Base-by-base conservation (phyloP, 768 basidiomycete genomes). In the Boletus pseudopeckii region DNA sequence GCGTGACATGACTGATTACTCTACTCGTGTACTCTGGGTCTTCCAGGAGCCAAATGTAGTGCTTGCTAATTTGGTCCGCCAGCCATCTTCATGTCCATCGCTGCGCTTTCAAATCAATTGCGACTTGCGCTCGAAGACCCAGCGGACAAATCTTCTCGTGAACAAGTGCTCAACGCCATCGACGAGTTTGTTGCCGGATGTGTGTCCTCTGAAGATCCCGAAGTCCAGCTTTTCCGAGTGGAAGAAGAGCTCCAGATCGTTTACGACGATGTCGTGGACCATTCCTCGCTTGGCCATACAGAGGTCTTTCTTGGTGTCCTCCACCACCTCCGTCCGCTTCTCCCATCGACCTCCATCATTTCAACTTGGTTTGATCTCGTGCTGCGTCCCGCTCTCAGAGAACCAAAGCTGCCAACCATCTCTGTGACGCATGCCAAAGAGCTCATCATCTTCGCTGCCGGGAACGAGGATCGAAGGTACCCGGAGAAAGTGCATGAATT, bases 341-440 rank as follows among this genome's bases (percentile, higher is more conserved):
- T 90, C 7, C 75, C 86, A 3, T 72, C 86, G 8, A 76, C 76
- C 7, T 87, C 86, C 24, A 74, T 91, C 50, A 85, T 90, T 52
- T 84, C 84, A 2, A 77, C 76, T 26, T 92, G 91, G 91, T 92
- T 90, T 67, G 89, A 92, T 66, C 77, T 88, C 33, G 77, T 88
- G 26, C 75, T 92, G 3, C 84, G 90, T 33, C 86, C 88, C 24
- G 86, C 89, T 28, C 75, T 92, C 50, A 84, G 88, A 45, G 85
- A 90, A 65, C 84, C 88, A 36, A 83, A 77, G 58, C 72, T 92
- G 18, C 75, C 87, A 3, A 80, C 77, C 0, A 59, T 72, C 22
- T 77, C 85, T 6, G 75, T 83, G 18, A 76, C 78, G 46, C 75
- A 86, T 63, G 90, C 89, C 28, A 88, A 86, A 68, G 85, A 87